Base-by-base conservation (phyloP, 2,329 filamentous ascomycete species). In the Colletotrichum noveboracense region DNA sequence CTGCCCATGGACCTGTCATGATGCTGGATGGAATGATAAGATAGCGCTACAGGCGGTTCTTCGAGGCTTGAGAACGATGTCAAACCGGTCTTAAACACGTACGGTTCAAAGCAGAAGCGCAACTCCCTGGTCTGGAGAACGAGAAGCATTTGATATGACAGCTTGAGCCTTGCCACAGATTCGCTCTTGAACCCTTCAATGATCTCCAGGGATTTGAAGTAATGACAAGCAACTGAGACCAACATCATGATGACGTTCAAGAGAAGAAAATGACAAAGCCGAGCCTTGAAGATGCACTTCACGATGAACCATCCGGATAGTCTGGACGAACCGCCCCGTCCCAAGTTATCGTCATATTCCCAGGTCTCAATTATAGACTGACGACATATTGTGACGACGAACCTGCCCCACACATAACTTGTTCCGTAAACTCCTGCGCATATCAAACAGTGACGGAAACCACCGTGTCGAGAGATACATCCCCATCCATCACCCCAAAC, bases 111-210 rank as follows among this genome's bases (percentile, higher is more conserved):
- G n/a, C 43, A 24, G 43, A 52, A 21, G n/a, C 43, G 43, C 0
- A 52, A 13, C 43, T 52, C 1, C 3, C n/a, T 2, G 7, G 43
- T 0, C n/a, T 21, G 6, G 1, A 13, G n/a, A 24, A 21, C n/a
- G n/a, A 52, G 12, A 1, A 48, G 43, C 2, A 21, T 6, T 48
- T 48, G n/a, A 3, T 48, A 12, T 21, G n/a, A 2, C 18, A 48
- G 43, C 2, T 13, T 21, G 2, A 21, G 43, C 43, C 18, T 21
- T 21, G 12, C 0, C 43, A 21, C 9, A 48, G 43, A 48, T 48
- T 21, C n/a, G 18, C 43, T 21, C 43, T 21, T 7, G 43, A 13
- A 3, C 10, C 10, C 1, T 52, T 52, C 43, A 52, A 52, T 13
- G n/a, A 21, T 52, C 3, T 21, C 10, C 2, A 21, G 43, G 43